These are phyloP conservation scores for Fonsecaea pedrosoi DNA, from an alignment of 2,329 filamentous ascomycete genomes.

Conservation along the genomic window DNA sequence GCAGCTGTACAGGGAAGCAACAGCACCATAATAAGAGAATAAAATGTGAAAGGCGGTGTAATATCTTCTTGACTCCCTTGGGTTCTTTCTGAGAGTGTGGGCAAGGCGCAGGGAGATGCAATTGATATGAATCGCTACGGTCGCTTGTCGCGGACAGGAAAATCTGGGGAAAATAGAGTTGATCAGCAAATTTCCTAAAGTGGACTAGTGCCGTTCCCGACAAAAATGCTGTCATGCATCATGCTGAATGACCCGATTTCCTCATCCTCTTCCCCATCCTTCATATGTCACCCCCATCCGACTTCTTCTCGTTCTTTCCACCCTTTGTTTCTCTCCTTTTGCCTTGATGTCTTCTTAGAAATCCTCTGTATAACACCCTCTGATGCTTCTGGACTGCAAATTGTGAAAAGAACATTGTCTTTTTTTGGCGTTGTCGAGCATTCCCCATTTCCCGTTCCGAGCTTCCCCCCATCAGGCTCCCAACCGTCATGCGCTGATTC, in stretches of 20 bases:
- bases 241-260: slow-evolving; percentile 13
- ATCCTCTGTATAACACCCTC: slow-evolving; percentile 6
- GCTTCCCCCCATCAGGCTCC: slow-evolving; percentile 25
- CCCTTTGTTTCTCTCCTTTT: not conserved
- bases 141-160: not conserved
- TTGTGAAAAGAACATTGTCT: slow-evolving; percentile 12
- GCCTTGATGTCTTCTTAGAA: slow-evolving; percentile 6
- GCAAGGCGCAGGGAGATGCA: not conserved
- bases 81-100: not conserved
- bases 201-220: not conserved
- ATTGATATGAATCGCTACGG: not conserved
- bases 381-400: slow-evolving; percentile 1
- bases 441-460: not conserved
- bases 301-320: not conserved
- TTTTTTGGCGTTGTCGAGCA: slow-evolving; percentile 4
- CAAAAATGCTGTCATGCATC: slow-evolving; percentile 19
- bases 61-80: not conserved
- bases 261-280: not conserved
- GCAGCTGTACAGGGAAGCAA: too few species aligned
- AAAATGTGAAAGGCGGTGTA: not conserved
- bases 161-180: slow-evolving; percentile 15
- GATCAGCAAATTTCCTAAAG: not conserved
- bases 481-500: slow-evolving; percentile 20
- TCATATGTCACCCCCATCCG: slow-evolving; percentile 7
- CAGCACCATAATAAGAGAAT: not conserved